A percentile compares a stretch with the other conserved stretches of the same genome.
phyloP scores from a whole-genome alignment of 2,329 filamentous ascomycete species.

The Colletotrichum echinochloae region DNA sequence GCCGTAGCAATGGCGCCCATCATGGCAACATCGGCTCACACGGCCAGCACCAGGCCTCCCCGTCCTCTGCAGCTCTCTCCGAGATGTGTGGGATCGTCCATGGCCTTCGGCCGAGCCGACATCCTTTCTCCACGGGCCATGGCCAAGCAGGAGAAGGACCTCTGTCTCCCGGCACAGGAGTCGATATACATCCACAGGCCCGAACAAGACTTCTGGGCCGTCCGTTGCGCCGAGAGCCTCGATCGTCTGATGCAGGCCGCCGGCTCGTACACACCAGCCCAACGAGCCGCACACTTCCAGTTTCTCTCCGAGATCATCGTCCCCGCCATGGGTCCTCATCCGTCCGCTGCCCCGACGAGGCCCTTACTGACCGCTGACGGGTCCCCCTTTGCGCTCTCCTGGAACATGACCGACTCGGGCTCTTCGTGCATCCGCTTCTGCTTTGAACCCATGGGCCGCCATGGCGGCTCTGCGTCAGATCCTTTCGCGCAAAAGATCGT shows the following conservation, averaged over 20 bases:
- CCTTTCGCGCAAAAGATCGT: slow-evolving; percentile 41
- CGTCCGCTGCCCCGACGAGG: slow-evolving; percentile 31
- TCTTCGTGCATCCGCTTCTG: slow-evolving; percentile 38
- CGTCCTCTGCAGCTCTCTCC: slow-evolving; percentile 29
- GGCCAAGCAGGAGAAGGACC: slow-evolving; percentile 34
- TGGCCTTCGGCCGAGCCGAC: slow-evolving; percentile 22
- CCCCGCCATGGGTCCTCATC: slow-evolving; percentile 37
- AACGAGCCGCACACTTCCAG: slow-evolving; percentile 31
- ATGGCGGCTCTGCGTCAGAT: slow-evolving; percentile 29
- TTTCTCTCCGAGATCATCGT: slow-evolving; percentile 39
- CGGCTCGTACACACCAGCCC: slow-evolving; percentile 38
- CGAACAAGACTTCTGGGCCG: slow-evolving; percentile 39
- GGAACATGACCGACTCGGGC: slow-evolving; percentile 40
- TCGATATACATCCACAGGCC: slow-evolving; percentile 33
- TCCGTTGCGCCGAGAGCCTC: slow-evolving; percentile 37
- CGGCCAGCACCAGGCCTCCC: neutral
- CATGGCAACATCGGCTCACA: slow-evolving; percentile 28
- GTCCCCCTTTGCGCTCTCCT: slow-evolving; percentile 39
- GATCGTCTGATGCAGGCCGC: slow-evolving; percentile 36
- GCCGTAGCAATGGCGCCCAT: slow-evolving; percentile 26
- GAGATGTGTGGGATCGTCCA: slow-evolving; percentile 19
- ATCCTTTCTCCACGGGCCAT: slow-evolving; percentile 25
- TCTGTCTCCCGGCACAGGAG: slow-evolving; percentile 32
- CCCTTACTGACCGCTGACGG: slow-evolving; percentile 36
- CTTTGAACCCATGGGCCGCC: slow-evolving; percentile 41